A percentile compares a stretch with the other conserved stretches of the same genome.
Conservation (phyloP, 1,284 basidiomycete genomes). For the Tilletiaria anomala region DNA sequence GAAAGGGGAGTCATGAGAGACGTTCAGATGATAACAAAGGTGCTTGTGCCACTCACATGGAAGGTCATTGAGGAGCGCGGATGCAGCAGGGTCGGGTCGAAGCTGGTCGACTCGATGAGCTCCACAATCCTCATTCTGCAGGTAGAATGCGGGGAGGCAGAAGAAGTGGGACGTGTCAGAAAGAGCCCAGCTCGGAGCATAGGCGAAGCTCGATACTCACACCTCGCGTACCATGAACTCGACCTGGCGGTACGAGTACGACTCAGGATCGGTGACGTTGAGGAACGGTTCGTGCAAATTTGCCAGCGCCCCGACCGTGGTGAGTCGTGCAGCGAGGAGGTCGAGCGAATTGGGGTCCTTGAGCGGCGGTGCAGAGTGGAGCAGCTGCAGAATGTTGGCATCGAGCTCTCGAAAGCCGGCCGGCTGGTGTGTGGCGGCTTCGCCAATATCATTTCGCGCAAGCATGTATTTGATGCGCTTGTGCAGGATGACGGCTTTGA, state of each 20-base stretch:
- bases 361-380: slow-evolving; percentile 5
- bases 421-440: slow-evolving; percentile 1
- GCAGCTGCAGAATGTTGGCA: slow-evolving; percentile 4
- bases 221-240: slow-evolving; percentile 2
- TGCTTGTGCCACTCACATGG: slow-evolving; percentile 4
- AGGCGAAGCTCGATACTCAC: too few species aligned
- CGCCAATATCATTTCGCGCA: slow-evolving; percentile 1
- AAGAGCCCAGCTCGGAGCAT: too few species aligned
- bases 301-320: slow-evolving; percentile 3
- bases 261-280: slow-evolving; percentile 2
- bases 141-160: too few species aligned
- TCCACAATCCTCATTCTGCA: slow-evolving; percentile 3
- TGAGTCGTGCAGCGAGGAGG: slow-evolving; percentile 2
- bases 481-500: slow-evolving; percentile 6
- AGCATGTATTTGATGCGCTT: neutral
- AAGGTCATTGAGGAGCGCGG: slow-evolving; percentile 6
- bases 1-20: too few species aligned
- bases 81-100: slow-evolving; percentile 7
- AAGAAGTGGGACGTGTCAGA: too few species aligned
- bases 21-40: too few species aligned
- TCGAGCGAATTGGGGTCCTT: slow-evolving; percentile 3
- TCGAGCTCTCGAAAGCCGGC: slow-evolving; percentile 4
- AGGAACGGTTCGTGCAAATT: slow-evolving; percentile 8
- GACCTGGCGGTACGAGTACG: slow-evolving; percentile 1
- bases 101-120: slow-evolving; percentile 2